Percentiles rank a stretch among this genome's conserved stretches.
Conservation (phyloP, 2,329 filamentous ascomycete species). For the Xylariales sp. region DNA sequence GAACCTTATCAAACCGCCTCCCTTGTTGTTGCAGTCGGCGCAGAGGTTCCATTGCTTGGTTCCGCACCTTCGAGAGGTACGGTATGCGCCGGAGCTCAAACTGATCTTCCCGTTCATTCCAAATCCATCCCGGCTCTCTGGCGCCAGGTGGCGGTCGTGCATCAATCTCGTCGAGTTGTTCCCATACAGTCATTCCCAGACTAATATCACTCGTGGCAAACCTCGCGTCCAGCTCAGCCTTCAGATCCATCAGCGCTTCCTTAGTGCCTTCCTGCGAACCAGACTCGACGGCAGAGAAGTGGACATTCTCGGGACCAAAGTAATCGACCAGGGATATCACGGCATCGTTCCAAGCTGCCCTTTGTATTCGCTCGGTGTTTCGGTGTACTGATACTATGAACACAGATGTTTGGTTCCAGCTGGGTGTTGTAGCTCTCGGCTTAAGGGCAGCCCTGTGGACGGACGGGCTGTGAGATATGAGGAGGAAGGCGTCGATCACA, state of each 20-base stretch:
- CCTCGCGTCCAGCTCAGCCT: conserved; percentile 43
- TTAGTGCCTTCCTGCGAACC: conserved; percentile 66
- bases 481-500: conserved; percentile 26
- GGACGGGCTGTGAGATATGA: conserved; percentile 24
- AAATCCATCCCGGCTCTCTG: conserved; percentile 57
- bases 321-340: conserved; percentile 51
- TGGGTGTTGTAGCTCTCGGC: not conserved
- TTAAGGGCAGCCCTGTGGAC: conserved; percentile 21
- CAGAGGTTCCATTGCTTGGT: conserved; percentile 57
- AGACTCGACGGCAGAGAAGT: conserved; percentile 62
- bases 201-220: conserved; percentile 51
- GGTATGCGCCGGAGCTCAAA: conserved; percentile 62
- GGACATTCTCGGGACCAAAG: conserved; percentile 59
- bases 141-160: conserved; percentile 26
- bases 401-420: conserved; percentile 32
- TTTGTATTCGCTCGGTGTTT: conserved; percentile 59
- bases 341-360: conserved; percentile 54
- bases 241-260: conserved; percentile 53
- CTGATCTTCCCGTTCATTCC: conserved; percentile 40
- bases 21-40: conserved; percentile 43
- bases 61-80: conserved; percentile 61
- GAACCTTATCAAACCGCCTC: conserved; percentile 47
- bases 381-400: conserved; percentile 66
- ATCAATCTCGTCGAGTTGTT: conserved; percentile 53
- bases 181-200: conserved; percentile 47